phyloP scores from a whole-genome alignment of 2,329 filamentous ascomycete species.

The Aureobasidium sp. region DNA sequence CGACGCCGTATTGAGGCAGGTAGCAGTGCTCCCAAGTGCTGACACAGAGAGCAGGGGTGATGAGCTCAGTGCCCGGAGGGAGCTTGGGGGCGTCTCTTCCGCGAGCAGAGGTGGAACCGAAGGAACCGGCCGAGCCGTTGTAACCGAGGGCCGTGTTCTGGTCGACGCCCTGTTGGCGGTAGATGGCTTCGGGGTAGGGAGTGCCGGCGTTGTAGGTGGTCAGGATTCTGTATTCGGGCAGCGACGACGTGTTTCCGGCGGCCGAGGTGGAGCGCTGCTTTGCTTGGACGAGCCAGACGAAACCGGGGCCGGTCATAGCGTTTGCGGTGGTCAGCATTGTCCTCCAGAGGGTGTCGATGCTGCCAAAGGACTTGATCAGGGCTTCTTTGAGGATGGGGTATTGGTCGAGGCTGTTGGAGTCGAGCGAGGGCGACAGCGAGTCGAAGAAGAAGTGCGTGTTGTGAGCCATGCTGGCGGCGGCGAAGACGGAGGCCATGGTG shows the following conservation, averaged over 20 bases:
- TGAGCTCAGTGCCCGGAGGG: constrained; percentile 57
- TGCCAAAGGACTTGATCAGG: constrained; percentile 67
- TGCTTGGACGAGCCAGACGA: constrained; percentile 74
- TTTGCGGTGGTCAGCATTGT: constrained; percentile 74
- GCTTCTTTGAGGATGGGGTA: constrained; percentile 47
- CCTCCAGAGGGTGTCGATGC: constrained; percentile 68
- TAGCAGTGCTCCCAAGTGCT: constrained; percentile 97
- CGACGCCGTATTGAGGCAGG: constrained; percentile 69
- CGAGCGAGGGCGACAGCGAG: constrained; percentile 17
- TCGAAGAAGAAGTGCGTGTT: constrained; percentile 85
- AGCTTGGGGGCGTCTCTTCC: constrained; percentile 29
- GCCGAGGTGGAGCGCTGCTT: constrained; percentile 14
- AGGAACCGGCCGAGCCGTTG: constrained; percentile 32
- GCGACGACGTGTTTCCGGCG: constrained; percentile 23
- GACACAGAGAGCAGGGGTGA: constrained; percentile 75
- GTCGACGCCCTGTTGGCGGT: constrained; percentile 59
- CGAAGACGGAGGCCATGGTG: constrained; percentile 71
- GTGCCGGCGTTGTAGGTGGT: constrained; percentile 87
- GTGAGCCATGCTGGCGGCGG: constrained; percentile 91
- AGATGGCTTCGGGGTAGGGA: constrained; percentile 78
- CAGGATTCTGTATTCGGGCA: constrained; percentile 55
- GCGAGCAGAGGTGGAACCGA: constrained; percentile 26
- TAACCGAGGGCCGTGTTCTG: constrained; percentile 44
- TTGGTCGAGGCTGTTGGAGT: constrained; percentile 39
- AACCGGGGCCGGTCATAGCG: constrained; percentile 93